phyloP scores from a whole-genome alignment of 768 basidiomycete genomes.

The Russula virescens region DNA sequence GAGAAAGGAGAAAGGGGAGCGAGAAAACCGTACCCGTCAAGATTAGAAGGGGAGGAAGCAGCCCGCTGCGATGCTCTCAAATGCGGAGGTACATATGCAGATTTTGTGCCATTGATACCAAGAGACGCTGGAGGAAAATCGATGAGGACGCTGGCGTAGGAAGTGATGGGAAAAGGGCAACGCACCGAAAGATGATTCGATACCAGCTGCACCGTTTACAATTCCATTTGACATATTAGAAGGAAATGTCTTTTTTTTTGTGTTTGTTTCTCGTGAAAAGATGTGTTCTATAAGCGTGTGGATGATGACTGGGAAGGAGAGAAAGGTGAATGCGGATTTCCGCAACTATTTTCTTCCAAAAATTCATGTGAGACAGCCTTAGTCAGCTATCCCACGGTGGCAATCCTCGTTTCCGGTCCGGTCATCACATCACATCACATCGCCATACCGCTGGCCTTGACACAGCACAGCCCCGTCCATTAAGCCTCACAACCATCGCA shows the following conservation, averaged over 20 bases:
- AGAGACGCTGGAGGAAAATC: conserved; percentile 52
- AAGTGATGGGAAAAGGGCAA: conserved; percentile 9
- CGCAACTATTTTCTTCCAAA: conserved; percentile 5
- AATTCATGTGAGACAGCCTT: conserved; percentile 21
- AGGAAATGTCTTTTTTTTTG: conserved; percentile 25
- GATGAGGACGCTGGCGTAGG: neutral
- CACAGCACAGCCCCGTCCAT: too few species aligned
- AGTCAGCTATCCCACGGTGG: conserved; percentile 20
- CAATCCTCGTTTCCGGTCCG: neutral
- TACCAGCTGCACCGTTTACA: conserved; percentile 68
- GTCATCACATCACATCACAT: too few species aligned
- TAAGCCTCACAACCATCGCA: conserved; percentile 33
- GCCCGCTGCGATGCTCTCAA: conserved; percentile 83
- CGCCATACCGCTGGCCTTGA: too few species aligned
- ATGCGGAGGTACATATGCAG: conserved; percentile 86
- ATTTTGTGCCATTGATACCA: conserved; percentile 61
- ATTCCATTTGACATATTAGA: conserved; percentile 88
- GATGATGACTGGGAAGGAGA: conserved; percentile 33
- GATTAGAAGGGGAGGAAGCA: conserved; percentile 46
- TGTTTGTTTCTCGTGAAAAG: conserved; percentile 22
- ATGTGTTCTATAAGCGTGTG: conserved; percentile 34
- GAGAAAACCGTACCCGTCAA: conserved; percentile 46
- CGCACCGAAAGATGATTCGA: conserved; percentile 66
- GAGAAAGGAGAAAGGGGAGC: neutral
- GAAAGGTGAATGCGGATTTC: conserved; percentile 16